These are phyloP conservation scores for Solanum aculeatissimum DNA, from an alignment of 305 asterid species.

Conservation along the genomic window DNA sequence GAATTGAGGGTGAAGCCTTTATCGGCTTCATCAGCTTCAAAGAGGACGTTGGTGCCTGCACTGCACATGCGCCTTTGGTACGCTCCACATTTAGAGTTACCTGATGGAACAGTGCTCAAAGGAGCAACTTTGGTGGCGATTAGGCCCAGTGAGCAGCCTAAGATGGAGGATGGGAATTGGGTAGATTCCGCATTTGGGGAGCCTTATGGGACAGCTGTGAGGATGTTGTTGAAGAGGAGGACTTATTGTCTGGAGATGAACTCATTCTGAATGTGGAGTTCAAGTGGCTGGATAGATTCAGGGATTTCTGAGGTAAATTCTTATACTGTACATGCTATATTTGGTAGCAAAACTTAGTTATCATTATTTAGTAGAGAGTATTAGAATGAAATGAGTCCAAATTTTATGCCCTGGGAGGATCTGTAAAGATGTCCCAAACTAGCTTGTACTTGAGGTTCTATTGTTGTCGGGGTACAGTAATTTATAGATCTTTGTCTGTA, in stretches of 20 bases:
- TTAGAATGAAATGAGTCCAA: no score
- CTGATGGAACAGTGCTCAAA: conserved; percentile 31
- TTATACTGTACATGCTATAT: no score
- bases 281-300: neutral
- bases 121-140: conserved; percentile 47
- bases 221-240: conserved; percentile 87
- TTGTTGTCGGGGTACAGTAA: neutral
- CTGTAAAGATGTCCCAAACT: neutral
- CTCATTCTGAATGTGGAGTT: conserved; percentile 44
- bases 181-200: conserved; percentile 61
- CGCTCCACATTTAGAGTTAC: conserved; percentile 29
- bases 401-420: no score
- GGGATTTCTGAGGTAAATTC: conserved; percentile 34
- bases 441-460: neutral
- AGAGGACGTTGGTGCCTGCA: conserved; percentile 52
- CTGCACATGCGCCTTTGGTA: conserved; percentile 40
- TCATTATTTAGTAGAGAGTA: no score
- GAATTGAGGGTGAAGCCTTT: conserved; percentile 93
- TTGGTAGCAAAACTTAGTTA: no score
- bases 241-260: conserved; percentile 96
- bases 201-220: conserved; percentile 77
- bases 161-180: conserved; percentile 34
- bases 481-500: neutral
- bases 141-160: conserved; percentile 40
- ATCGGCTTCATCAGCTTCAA: conserved; percentile 74